Evolutionary conservation across 768 basidiomycete genomes (phyloP), one percentile per base, ranked within the genome.

Genomic region (Pisolithus marmoratus): DNA sequence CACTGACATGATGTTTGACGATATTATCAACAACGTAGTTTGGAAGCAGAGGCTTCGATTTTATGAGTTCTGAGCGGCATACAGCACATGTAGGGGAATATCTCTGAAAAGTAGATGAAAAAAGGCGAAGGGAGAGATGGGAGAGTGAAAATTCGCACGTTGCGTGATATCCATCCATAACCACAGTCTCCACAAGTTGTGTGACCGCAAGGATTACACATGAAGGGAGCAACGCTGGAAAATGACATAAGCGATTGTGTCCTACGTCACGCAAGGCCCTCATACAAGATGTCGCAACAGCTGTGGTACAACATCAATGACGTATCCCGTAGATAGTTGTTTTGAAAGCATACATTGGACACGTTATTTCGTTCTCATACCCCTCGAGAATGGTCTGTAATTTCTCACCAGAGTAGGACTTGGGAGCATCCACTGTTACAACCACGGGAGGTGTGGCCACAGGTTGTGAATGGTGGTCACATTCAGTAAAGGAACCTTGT

Each of bases 181-280:
- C 78, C 79, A 60, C 87, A 90, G 38, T 79, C 74, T 8, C 83
- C 87, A 52, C 87, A 90, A 54, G 77, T 78, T 23, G 79, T 82
- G 60, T 90, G 87, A 12, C 87, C 87, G 58, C 87, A 90, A 2
- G 87, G 84, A 60, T 82, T 85, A 22, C 78, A 74, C 24, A 81
- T 54, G 61, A 88, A 81, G 4, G 84, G 72, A 29, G 75, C 78
- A 31, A 78, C 83, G 50, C 87, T 87, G 54, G 38, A n/a, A 40
- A 49, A 48, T 55, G n/a, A 52, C 49, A 38, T 38, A 41, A 23
- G 50, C 40, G 31, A 23, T 11, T 27, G 53, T 37, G 17, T 14
- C 7, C 22, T 8, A 50, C 43, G 24, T 26, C 17, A 11, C 42
- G 19, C 7, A n/a, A 3, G 17, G 45, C 48, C 38, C 24, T 70